Conservation (phyloP, 805 yeast species). For the Dipodascus albidus region DNA sequence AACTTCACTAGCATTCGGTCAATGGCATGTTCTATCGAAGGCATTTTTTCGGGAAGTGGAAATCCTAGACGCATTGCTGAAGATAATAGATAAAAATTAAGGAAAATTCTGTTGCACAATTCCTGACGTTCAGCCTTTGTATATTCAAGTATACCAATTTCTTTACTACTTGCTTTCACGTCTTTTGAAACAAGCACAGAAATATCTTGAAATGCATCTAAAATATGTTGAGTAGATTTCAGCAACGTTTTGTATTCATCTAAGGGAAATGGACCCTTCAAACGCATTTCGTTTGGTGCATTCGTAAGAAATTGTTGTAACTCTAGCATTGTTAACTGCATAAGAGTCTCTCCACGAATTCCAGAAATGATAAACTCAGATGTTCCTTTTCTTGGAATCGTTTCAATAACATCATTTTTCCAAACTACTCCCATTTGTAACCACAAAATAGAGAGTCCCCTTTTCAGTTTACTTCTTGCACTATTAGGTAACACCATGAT, state of each 20-base stretch:
- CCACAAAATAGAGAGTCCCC: slow-evolving; percentile 62
- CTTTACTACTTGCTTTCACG: slow-evolving; percentile 40
- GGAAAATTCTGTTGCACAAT: slow-evolving; percentile 57
- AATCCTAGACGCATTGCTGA: slow-evolving; percentile 65
- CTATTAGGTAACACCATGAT: slow-evolving; percentile 59
- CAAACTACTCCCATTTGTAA: slow-evolving; percentile 69
- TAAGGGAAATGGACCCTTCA: slow-evolving; percentile 62
- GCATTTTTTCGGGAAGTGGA: slow-evolving; percentile 68
- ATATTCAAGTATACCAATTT: slow-evolving; percentile 42
- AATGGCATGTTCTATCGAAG: slow-evolving; percentile 64
- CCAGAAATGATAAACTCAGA: slow-evolving; percentile 12
- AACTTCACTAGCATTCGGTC: slow-evolving; percentile 57
- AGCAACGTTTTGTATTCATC: slow-evolving; percentile 40
- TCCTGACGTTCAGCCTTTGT: slow-evolving; percentile 46
- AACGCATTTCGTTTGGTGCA: slow-evolving; percentile 64
- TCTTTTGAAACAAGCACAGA: slow-evolving; percentile 57
- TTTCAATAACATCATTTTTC: slow-evolving; percentile 56
- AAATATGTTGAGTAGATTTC: slow-evolving; percentile 45
- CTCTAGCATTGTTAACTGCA: slow-evolving; percentile 47
- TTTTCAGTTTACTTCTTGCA: slow-evolving; percentile 57
- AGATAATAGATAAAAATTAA: slow-evolving; percentile 53
- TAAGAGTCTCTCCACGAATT: slow-evolving; percentile 25
- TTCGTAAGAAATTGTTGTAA: slow-evolving; percentile 49
- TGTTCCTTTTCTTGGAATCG: slow-evolving; percentile 3
- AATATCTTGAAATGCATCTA: slow-evolving; percentile 68